Percentiles rank a stretch among this genome's conserved stretches.
phyloP scores from a whole-genome alignment of 2,329 filamentous ascomycete genomes.

The Trichophyton schoenleinii region DNA sequence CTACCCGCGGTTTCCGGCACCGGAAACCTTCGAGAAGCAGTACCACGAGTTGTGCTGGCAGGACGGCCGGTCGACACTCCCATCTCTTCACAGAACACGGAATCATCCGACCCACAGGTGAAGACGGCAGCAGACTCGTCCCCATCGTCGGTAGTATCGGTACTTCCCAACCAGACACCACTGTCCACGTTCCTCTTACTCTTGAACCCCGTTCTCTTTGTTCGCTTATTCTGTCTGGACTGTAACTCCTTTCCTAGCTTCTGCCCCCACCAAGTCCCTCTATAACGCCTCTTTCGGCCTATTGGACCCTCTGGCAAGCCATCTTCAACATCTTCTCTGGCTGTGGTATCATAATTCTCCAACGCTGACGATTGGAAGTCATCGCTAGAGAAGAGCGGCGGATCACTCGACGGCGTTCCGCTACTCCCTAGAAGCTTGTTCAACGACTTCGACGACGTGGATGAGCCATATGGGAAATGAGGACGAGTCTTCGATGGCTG shows the following conservation, averaged over 20 bases:
- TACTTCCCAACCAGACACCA: conserved; percentile 38
- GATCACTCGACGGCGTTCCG: conserved; percentile 28
- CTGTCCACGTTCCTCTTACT: conserved; percentile 34
- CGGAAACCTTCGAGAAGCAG: background rate
- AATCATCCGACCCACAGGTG: conserved; percentile 8
- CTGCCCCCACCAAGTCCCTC: conserved; percentile 36
- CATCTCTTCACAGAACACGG: background rate
- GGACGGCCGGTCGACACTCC: background rate
- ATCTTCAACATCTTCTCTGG: conserved; percentile 13
- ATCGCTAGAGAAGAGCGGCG: conserved; percentile 37
- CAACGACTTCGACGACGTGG: conserved; percentile 13
- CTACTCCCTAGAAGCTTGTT: background rate
- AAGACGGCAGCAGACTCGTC: background rate
- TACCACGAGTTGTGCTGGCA: background rate
- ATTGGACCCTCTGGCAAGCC: conserved; percentile 10
- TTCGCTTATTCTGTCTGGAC: conserved; percentile 21
- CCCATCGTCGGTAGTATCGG: conserved; percentile 18
- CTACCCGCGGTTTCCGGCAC: background rate
- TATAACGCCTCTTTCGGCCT: conserved; percentile 27
- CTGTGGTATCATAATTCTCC: conserved; percentile 29
- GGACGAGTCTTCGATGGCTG: conserved; percentile 7
- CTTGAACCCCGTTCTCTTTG: conserved; percentile 32
- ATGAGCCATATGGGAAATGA: conserved; percentile 15
- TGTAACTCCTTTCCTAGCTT: conserved; percentile 16
- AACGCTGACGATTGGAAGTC: conserved; percentile 34